Evolutionary conservation across 2,329 filamentous ascomycete species (phyloP).

Genomic region (Fusarium chaquense): DNA sequence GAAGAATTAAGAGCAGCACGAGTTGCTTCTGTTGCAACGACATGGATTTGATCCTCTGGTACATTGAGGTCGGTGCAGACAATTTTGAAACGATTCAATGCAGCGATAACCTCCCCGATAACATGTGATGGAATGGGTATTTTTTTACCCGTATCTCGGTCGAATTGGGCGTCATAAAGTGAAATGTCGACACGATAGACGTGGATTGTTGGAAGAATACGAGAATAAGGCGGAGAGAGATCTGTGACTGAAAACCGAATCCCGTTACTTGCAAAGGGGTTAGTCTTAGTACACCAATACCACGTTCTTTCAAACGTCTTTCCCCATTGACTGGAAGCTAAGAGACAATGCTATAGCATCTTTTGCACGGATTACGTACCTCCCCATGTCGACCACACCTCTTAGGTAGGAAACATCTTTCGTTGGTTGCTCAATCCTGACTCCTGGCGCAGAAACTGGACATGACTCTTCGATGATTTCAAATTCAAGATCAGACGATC

Average conservation of each 20-base stretch:
- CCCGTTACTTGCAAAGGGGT: slow-evolving; percentile 11
- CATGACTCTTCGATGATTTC: slow-evolving; percentile 8
- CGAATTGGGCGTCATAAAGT: slow-evolving; percentile 34
- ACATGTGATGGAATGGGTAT: slow-evolving; percentile 18
- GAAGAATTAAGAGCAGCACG: slow-evolving; percentile 28
- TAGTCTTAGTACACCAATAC: neutral
- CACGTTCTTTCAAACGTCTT: too few species aligned
- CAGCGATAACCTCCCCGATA: slow-evolving; percentile 25
- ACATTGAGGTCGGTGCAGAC: slow-evolving; percentile 28
- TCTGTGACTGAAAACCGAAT: slow-evolving; percentile 36
- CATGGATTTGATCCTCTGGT: slow-evolving; percentile 10
- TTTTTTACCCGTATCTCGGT: slow-evolving; percentile 20
- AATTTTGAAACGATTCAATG: slow-evolving; percentile 27
- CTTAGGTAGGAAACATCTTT: slow-evolving; percentile 6
- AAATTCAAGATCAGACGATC: slow-evolving; percentile 6
- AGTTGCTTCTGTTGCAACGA: slow-evolving; percentile 30
- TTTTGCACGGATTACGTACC: neutral
- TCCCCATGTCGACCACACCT: slow-evolving; percentile 36
- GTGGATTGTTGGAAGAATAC: slow-evolving; percentile 29
- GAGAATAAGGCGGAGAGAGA: slow-evolving; percentile 28
- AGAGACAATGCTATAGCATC: too few species aligned
- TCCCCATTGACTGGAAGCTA: too few species aligned
- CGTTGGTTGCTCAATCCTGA: neutral
- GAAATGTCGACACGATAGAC: slow-evolving; percentile 35
- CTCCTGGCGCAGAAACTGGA: neutral